These are phyloP conservation scores for Ramichloridium luteum DNA, from an alignment of 2,329 filamentous ascomycete species.

Conservation along the genomic window DNA sequence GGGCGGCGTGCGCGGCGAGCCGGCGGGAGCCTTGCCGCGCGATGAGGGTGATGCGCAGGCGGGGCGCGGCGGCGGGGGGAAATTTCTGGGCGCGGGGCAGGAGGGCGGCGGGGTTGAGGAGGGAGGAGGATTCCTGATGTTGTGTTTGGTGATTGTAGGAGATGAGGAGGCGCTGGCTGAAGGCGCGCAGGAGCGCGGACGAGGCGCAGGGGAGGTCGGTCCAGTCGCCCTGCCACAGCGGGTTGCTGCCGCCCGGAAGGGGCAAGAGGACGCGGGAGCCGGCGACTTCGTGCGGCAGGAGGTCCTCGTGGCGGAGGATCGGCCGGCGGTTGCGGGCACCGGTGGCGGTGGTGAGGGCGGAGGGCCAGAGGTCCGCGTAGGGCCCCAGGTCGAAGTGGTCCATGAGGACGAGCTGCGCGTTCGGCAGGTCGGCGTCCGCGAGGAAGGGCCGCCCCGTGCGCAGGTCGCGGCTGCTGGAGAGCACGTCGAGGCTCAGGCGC, in stretches of 20 bases:
- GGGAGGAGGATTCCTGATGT: neutral
- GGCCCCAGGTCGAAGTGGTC: conserved; percentile 4
- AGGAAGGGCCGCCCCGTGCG: conserved; percentile 4
- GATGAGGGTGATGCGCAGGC: no score
- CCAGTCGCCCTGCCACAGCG: conserved; percentile 6
- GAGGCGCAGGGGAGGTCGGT: conserved; percentile 2
- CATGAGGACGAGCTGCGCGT: conserved; percentile 3
- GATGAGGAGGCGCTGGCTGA: conserved; percentile 4
- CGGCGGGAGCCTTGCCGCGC: no score
- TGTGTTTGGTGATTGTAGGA: conserved; percentile 1
- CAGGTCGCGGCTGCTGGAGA: conserved; percentile 2
- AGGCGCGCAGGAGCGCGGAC: conserved; percentile 3
- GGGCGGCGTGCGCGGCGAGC: no score
- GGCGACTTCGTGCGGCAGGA: neutral
- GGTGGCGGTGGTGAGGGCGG: neutral
- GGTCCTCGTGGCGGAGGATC: conserved; percentile 4
- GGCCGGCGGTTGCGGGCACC: no score
- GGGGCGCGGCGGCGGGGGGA: no score
- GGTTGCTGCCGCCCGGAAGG: conserved; percentile 5
- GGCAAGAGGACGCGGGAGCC: conserved; percentile 3
- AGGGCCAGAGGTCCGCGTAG: conserved; percentile 4
- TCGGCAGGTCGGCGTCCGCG: conserved; percentile 3
- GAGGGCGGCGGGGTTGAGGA: no score
- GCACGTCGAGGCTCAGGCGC: conserved; percentile 5
- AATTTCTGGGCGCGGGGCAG: no score